Base-by-base conservation (phyloP, 306 rosid genomes). In the Alnus glutinosa region DNA sequence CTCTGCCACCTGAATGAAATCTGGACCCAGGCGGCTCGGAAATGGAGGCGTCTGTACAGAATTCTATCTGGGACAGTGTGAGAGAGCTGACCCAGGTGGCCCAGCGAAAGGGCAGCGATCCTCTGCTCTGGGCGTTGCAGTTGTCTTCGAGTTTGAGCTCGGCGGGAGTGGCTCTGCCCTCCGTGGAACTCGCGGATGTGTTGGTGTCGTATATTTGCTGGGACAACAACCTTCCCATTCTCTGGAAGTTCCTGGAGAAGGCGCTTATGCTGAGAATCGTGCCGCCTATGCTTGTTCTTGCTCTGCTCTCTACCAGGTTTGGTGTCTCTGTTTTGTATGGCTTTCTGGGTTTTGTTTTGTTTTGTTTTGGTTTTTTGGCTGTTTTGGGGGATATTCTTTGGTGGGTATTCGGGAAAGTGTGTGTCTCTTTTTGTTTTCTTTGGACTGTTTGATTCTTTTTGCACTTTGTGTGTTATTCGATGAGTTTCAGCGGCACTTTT, bases 191-290 rank as follows among this genome's bases (percentile, higher is more conserved):
- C 2, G 97, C 98, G 7, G 76, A 88, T 37, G 83, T 89, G 1
- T 79, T 95, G 71, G 98, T 95, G 12, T 89, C 97, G 16, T 78
- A 91, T 89, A 91, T 95, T 89, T 95, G 88, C 67, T 95, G 99
- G 99, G 97, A 93, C 0, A 93, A 95, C 79, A 93, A 95, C 84
- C 96, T 91, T 28, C 98, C 99, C 63, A 83, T 90, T 74, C 48
- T 86, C 34, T 95, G 99, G 99, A 95, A 95, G 93, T 95, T 93
- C 78, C 91, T 95, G 10, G 99, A 95, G 50, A 90, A 88, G 78
- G 99, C 99, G 2, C 49, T 95, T 70, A 71, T 71, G 73, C 84
- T 91, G 74, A 89, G 84, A 42, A 89, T 93, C 57, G 96, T 90
- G 36, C 97, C 98, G 23, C 97, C 99, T 3, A 46, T 95, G 92